phyloP scores from a whole-genome alignment of 768 basidiomycete species.

The Collybia mongolica region DNA sequence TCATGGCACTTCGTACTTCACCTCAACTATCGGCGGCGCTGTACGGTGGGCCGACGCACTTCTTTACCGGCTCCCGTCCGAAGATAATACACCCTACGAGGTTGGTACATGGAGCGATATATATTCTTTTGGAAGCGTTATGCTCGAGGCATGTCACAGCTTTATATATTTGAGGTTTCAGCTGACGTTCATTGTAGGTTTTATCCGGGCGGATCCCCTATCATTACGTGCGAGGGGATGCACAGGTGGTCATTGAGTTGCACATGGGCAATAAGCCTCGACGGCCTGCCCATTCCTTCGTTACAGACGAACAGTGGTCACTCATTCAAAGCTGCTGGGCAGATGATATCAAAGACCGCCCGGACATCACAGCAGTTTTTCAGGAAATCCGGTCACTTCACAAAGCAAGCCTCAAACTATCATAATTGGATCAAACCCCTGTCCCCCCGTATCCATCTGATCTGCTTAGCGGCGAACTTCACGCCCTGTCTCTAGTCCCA shows the following conservation, averaged over 20 bases:
- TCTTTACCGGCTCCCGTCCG: slow-evolving; percentile 30
- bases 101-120: slow-evolving; percentile 38
- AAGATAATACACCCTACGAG: slow-evolving; percentile 18
- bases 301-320: slow-evolving; percentile 37
- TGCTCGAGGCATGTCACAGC: slow-evolving; percentile 31
- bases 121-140: slow-evolving; percentile 46
- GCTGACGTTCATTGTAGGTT: slow-evolving; percentile 18
- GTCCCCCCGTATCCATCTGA: too few relatives aligned
- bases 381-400: slow-evolving; percentile 9
- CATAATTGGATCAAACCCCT: too few relatives aligned
- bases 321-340: slow-evolving; percentile 43
- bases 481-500: too few relatives aligned
- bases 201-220: slow-evolving; percentile 42
- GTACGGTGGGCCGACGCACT: slow-evolving; percentile 47
- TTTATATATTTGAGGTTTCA: background rate
- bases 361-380: slow-evolving; percentile 24
- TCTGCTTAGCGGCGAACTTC: too few relatives aligned
- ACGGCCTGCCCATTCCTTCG: slow-evolving; percentile 33
- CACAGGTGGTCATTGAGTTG: slow-evolving; percentile 40
- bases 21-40: slow-evolving; percentile 40
- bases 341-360: slow-evolving; percentile 27
- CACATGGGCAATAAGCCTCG: slow-evolving; percentile 39
- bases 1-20: slow-evolving; percentile 25
- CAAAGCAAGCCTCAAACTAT: background rate
- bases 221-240: slow-evolving; percentile 35